Base-by-base conservation (phyloP, 192 early-diverging fungal species). In the Coemansia reversa region DNA sequence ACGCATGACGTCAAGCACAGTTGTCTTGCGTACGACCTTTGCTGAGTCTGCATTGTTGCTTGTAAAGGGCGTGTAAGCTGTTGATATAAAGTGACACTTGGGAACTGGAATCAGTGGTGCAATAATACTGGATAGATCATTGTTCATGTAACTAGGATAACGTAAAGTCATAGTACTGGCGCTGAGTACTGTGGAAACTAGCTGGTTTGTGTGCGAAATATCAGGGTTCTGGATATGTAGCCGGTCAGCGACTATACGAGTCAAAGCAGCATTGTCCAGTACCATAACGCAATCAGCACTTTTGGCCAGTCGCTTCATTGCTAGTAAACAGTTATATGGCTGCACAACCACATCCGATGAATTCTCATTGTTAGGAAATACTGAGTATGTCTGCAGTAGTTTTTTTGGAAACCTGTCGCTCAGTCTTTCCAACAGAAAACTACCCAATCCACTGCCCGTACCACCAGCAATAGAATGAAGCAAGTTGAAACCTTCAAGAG, bases 111-210 rank as follows among this genome's bases (percentile, higher is more conserved):
- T 98, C 55, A 99, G 84, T 16, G 95, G 94, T 2, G 97, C 91
- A 22, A 98, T 85, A 70, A 99, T 89, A 58, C 94, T 90, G 7
- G 96, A 94, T 50, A 99, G 84, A 70, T 99, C 95, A 75, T 99
- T 99, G 84, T 99, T 97, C 97, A 99, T 99, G 75, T 97, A 99
- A 60, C 95, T 94, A 29, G 97, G 97, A 81, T 99, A 99, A 59
- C 97, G 89, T 48, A 99, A 81, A 16, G 95, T 98, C 5, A 91
- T 95, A 20, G 97, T 99, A 72, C 91, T 93, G 16, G 97, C 94
- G 29, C 90, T 91, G 88, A 99, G 96, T 28, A 99, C 97, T 5
- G 97, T 99, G 11, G 97, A 95, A n/a, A 97, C 96, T 35, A 99
- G 83, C 78, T 97, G 94, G 79, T 97, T 97, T 7, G 94, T 93